Evolutionary conservation across 805 yeast genomes (phyloP), one percentile per base, ranked within the genome.

Genomic region (Cyberlindnera galapagoensis): DNA sequence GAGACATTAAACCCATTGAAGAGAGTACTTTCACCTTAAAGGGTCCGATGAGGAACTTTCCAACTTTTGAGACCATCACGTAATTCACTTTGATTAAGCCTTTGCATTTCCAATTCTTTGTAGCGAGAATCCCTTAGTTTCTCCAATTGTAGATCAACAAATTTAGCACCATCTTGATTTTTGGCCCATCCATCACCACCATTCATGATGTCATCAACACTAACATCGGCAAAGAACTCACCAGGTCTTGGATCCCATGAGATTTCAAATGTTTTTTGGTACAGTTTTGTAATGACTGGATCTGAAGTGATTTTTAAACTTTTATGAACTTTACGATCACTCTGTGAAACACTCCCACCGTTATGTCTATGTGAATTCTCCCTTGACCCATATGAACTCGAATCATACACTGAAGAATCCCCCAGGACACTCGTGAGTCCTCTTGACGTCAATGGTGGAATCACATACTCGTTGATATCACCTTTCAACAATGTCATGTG

Each of bases 141-240:
- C 18, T 22, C 21, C 15, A 38, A 24, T 20, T 51, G 50, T 21
- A 63, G 42, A 36, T 67, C 74, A 15, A 67, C 54, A 33, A 60
- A 48, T 19, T 59, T 54, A 7, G 54, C 41, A 1, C 74, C 73
- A 33, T 65, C 69, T 26, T 64, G 69, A 34, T 67, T 65, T 32
- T 57, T 59, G 18, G 69, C 72, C 79, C 79, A 78, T 3, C 86
- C 92, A 31, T 73, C 71, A 1, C 84, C 82, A 19, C 83, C 81
- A 18, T 71, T 67, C 36, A 84, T 69, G 3, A 88, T 80, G 54
- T 85, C 94, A 20, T 76, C 75, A 9, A 87, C 67, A 40, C 88
- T 74, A 36, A 78, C 83, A 30, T 69, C 68, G 0, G 95, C 90
- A 9, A 77, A 63, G 52, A 65, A 63, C 59, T 82, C 73, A 34